These are phyloP conservation scores for Penicillium ochrochloron DNA, from an alignment of 495 filamentous ascomycete species.

Conservation along the genomic window DNA sequence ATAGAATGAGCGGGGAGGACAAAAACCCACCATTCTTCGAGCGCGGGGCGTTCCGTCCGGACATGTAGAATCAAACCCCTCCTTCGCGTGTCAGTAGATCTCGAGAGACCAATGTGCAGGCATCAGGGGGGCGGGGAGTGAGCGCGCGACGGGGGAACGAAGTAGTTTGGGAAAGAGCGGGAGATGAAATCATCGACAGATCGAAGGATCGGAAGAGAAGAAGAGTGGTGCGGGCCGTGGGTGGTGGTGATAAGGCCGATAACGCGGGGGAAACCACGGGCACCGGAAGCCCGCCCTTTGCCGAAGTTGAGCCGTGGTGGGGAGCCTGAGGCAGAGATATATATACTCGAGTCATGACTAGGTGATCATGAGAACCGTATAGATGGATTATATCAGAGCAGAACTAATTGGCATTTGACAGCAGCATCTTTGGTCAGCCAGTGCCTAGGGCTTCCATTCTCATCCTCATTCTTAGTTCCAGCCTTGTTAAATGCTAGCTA, in stretches of 20 bases:
- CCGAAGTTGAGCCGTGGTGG: not conserved
- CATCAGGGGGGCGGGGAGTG: conserved; percentile 12
- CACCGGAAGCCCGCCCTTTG: not conserved
- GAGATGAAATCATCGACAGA: not conserved
- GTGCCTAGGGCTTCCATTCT: no score
- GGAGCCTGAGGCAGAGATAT: not conserved
- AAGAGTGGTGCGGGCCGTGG: not conserved
- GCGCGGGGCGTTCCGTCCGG: conserved; percentile 50
- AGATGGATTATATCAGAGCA: no score
- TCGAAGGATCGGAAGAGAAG: not conserved
- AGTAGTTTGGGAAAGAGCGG: no score
- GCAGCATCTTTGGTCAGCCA: no score
- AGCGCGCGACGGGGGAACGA: not conserved
- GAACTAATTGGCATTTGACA: no score
- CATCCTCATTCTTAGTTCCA: no score
- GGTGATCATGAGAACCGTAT: no score
- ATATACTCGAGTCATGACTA: no score
- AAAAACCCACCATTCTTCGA: conserved; percentile 46
- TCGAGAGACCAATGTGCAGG: conserved; percentile 17
- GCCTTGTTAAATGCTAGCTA: no score
- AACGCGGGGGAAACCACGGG: conserved; percentile 1
- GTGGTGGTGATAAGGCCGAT: not conserved
- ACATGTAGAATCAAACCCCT: conserved; percentile 40
- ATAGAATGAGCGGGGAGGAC: conserved; percentile 4
- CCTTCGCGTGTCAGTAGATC: conserved; percentile 17